Conservation (phyloP, 208 protist species). For the Leishmania gerbilli region DNA sequence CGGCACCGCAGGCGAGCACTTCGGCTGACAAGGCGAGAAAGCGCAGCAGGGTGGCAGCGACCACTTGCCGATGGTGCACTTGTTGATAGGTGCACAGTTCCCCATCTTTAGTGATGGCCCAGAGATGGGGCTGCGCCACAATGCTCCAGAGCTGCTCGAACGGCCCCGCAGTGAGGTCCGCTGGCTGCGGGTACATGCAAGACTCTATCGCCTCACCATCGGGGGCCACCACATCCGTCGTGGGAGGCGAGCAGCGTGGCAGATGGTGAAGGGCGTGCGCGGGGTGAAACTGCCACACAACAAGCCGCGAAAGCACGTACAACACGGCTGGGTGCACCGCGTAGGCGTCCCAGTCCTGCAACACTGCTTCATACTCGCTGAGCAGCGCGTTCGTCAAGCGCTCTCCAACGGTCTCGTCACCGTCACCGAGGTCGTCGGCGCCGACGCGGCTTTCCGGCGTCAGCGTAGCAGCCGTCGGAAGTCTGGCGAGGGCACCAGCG, state of each 20-base stretch:
- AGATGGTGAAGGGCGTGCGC: neutral
- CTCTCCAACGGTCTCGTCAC: conserved; percentile 48
- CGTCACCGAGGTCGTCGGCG: neutral
- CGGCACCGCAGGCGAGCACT: conserved; percentile 9
- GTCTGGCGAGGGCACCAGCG: conserved; percentile 45
- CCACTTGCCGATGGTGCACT: conserved; percentile 71
- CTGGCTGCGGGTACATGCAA: conserved; percentile 34
- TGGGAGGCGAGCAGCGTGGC: neutral
- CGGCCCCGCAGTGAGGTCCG: conserved; percentile 56
- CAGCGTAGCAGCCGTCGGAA: conserved; percentile 7
- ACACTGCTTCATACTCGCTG: conserved; percentile 54
- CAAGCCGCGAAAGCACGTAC: conserved; percentile 72
- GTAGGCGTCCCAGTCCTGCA: conserved; percentile 87
- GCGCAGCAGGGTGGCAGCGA: conserved; percentile 75
- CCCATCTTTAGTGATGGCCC: conserved; percentile 79
- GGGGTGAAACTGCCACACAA: conserved; percentile 84
- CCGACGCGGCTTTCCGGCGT: neutral
- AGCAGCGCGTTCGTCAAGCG: conserved; percentile 60
- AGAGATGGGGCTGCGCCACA: conserved; percentile 78
- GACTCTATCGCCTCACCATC: neutral
- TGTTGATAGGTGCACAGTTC: conserved; percentile 79
- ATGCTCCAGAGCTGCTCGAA: conserved; percentile 88
- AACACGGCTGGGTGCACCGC: conserved; percentile 72
- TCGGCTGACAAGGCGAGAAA: conserved; percentile 60
- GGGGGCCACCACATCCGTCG: neutral